Evolutionary conservation across 2,329 filamentous ascomycete genomes (phyloP), one percentile per base, ranked within the genome.

Genomic region (Colletotrichum noveboracense): DNA sequence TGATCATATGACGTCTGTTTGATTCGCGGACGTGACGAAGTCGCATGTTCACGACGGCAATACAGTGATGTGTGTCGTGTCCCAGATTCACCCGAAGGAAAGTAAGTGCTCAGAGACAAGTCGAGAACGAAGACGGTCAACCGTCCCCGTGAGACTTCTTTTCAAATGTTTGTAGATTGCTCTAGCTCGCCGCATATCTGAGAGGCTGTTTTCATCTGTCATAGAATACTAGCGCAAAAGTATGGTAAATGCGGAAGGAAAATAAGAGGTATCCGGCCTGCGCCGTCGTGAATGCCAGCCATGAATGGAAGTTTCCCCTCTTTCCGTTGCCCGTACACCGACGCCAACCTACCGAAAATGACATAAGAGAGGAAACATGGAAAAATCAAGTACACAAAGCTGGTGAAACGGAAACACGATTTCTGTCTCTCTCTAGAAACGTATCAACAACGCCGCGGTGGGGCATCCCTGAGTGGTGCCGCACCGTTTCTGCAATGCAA

Each of bases 261-360:
- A 36, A 43, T 36, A 36, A 66, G 52, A 30, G 38, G 36, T 61
- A 71, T 26, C 72, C 68, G 72, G 72, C 68, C 72, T 66, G 68
- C 74, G 74, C 71, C 70, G 36, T 74, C 65, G 71, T 52, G 74
- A 75, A 75, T 75, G 72, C 72, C 36, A 75, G 30, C 24, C 66
- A 64, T 56, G 61, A 62, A 21, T 52, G 6, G 68, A 67, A 16
- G 62, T 58, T 52, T 69, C 43, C 61, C 66, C 58, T 75, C 52
- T 66, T 66, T 61, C 68, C 68, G 18, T 66, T 56, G 38, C 32
- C 70, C 70, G 13, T 76, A 76, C 74, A 68, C 74, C 74, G 28
- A 34, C 60, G 74, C 74, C 56, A 24, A 74, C 70, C 65, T 38
- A 61, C 64, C 30, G n/a, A 32, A 30, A 70, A 52, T 52, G 66